Conservation (phyloP, 2,329 filamentous ascomycete species). For the Samsoniella hepiali region DNA sequence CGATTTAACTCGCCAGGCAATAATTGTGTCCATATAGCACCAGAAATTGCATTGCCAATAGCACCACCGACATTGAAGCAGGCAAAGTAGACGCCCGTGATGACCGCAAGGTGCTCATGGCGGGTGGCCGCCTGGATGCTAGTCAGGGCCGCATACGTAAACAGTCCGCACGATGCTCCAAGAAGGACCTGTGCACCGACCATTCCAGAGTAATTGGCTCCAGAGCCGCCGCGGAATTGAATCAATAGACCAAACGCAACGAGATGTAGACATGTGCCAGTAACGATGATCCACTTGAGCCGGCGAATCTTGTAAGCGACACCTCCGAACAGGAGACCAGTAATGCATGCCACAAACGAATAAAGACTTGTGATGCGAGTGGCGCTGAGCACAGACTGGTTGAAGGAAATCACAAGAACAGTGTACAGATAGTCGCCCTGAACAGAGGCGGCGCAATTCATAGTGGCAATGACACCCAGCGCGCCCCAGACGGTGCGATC, state of each 20-base stretch:
- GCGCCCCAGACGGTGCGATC: constrained; percentile 63
- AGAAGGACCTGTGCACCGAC: constrained; percentile 62
- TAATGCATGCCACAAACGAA: constrained; percentile 53
- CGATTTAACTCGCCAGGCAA: constrained; percentile 52
- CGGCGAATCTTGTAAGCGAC: constrained; percentile 55
- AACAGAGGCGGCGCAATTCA: constrained; percentile 60
- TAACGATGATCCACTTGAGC: constrained; percentile 60
- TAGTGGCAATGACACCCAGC: constrained; percentile 53
- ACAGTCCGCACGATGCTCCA: constrained; percentile 61
- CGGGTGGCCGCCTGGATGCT: constrained; percentile 41
- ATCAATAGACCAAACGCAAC: constrained; percentile 64
- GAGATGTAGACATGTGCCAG: constrained; percentile 57
- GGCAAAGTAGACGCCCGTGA: constrained; percentile 61
- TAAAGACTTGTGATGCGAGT: constrained; percentile 60
- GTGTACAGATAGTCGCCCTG: constrained; percentile 64
- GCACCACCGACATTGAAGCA: constrained; percentile 61
- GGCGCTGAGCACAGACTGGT: constrained; percentile 53
- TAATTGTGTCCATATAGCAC: constrained; percentile 59
- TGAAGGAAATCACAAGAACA: constrained; percentile 58
- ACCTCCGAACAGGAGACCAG: constrained; percentile 54
- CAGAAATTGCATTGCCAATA: constrained; percentile 57
- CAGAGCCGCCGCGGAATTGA: constrained; percentile 52
- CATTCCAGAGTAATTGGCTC: constrained; percentile 49
- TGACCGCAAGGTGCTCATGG: constrained; percentile 57
- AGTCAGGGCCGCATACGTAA: constrained; percentile 48